Evolutionary conservation across 2,329 filamentous ascomycete genomes (phyloP).

Genomic region (Botryotinia globosa): DNA sequence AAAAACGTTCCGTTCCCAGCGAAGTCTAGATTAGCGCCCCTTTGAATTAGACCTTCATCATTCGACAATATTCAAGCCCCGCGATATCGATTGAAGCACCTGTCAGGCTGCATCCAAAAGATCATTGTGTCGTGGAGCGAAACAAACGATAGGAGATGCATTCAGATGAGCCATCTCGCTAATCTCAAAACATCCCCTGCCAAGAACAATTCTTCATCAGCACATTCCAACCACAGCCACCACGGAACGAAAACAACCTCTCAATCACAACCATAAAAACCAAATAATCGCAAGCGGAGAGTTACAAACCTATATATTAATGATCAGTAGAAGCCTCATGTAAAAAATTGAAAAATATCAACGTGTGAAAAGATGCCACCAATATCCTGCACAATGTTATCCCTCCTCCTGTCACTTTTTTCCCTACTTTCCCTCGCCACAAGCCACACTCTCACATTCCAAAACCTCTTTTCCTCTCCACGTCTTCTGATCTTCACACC

Average conservation of each 20-base stretch:
- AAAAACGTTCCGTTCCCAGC: background rate
- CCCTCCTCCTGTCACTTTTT: background rate
- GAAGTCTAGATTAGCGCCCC: rapidly evolving
- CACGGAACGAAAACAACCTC: background rate
- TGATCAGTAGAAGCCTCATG: background rate
- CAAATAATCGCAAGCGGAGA: background rate
- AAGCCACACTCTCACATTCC: slow-evolving; percentile 8
- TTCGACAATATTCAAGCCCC: background rate
- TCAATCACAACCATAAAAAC: background rate
- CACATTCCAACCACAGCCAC: background rate
- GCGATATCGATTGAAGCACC: background rate
- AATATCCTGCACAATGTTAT: background rate
- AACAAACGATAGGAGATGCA: background rate
- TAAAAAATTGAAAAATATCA: background rate
- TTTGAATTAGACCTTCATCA: rapidly evolving
- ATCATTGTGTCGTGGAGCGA: background rate
- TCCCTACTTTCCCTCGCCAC: background rate
- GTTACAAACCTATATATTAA: background rate
- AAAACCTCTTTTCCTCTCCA: slow-evolving; percentile 1
- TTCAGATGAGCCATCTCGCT: background rate
- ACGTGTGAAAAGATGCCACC: background rate
- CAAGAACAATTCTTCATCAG: background rate
- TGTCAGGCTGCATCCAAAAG: background rate
- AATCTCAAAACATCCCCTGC: background rate
- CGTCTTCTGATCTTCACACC: background rate